phyloP scores from a whole-genome alignment of 306 rosid species.

The Malus asiatica region DNA sequence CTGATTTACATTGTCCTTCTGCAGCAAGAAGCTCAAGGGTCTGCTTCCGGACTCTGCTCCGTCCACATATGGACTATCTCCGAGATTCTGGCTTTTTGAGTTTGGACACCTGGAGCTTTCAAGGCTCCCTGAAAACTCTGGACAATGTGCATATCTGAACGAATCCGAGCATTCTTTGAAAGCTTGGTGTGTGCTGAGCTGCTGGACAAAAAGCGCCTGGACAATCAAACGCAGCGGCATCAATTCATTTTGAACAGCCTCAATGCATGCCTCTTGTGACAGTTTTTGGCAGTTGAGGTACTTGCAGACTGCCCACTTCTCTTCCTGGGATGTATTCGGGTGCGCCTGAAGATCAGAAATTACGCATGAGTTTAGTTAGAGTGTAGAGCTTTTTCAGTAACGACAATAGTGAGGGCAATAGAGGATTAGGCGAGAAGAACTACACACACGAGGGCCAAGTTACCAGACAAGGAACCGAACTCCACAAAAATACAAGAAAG shows the following conservation, averaged over 20 bases:
- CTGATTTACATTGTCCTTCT: constrained; percentile 41
- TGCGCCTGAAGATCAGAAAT: constrained; percentile 34
- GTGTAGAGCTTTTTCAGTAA: too few relatives aligned
- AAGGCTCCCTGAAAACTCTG: constrained; percentile 63
- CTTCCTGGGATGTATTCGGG: constrained; percentile 54
- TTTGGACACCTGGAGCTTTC: constrained; percentile 52
- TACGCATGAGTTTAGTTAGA: too few relatives aligned
- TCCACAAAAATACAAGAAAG: too few relatives aligned
- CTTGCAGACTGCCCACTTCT: constrained; percentile 72
- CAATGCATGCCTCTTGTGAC: constrained; percentile 77
- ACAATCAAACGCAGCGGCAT: constrained; percentile 87
- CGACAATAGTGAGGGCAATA: too few relatives aligned
- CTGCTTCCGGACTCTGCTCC: constrained; percentile 39
- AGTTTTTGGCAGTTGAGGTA: constrained; percentile 65
- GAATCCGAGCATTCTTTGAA: constrained; percentile 84
- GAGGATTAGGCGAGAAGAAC: too few relatives aligned
- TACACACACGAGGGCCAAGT: too few relatives aligned
- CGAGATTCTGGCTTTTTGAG: constrained; percentile 48
- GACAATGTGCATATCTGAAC: constrained; percentile 50
- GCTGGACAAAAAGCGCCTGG: constrained; percentile 81
- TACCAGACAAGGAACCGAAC: too few relatives aligned
- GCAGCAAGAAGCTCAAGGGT: constrained; percentile 56
- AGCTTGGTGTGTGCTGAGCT: constrained; percentile 67
- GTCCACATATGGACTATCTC: constrained; percentile 57
- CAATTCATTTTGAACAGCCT: constrained; percentile 83